Percentiles rank a stretch among this genome's conserved stretches.
Conservation (phyloP, 371 early-diverging fungal species). For the Apophysomyces elegans region DNA sequence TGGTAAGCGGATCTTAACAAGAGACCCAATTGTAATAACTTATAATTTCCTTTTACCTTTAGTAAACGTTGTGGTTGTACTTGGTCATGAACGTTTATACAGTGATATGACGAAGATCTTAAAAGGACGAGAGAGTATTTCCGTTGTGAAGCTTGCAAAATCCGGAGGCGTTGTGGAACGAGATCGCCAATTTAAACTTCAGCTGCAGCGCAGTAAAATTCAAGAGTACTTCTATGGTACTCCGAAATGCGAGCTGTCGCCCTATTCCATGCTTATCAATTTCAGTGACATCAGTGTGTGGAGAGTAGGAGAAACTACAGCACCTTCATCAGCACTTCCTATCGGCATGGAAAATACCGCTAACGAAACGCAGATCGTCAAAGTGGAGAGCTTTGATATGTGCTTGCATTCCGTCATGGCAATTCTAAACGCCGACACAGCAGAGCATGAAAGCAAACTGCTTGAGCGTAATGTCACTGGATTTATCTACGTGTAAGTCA, state of each 20-base stretch:
- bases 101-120: conserved; percentile 75
- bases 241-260: conserved; percentile 70
- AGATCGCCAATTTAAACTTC: conserved; percentile 71
- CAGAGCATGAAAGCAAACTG: conserved; percentile 63
- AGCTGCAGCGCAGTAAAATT: conserved; percentile 75
- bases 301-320: conserved; percentile 86
- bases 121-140: conserved; percentile 49
- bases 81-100: conserved; percentile 93
- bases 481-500: conserved; percentile 84
- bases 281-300: conserved; percentile 80
- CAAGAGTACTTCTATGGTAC: conserved; percentile 96
- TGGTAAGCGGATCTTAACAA: conserved; percentile 41
- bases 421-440: conserved; percentile 73
- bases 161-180: conserved; percentile 95
- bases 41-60: not conserved
- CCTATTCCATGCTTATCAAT: conserved; percentile 81
- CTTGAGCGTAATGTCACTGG: conserved; percentile 80
- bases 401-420: conserved; percentile 89
- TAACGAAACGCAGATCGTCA: conserved; percentile 78
- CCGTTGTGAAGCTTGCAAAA: conserved; percentile 85
- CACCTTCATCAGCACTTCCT: conserved; percentile 93
- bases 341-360: conserved; percentile 83
- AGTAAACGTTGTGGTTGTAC: conserved; percentile 84
- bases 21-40: no score
- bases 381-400: conserved; percentile 83